These are phyloP conservation scores for Thermothelomyces thermophilus DNA, from an alignment of 2,329 filamentous ascomycete genomes.

Conservation along the genomic window DNA sequence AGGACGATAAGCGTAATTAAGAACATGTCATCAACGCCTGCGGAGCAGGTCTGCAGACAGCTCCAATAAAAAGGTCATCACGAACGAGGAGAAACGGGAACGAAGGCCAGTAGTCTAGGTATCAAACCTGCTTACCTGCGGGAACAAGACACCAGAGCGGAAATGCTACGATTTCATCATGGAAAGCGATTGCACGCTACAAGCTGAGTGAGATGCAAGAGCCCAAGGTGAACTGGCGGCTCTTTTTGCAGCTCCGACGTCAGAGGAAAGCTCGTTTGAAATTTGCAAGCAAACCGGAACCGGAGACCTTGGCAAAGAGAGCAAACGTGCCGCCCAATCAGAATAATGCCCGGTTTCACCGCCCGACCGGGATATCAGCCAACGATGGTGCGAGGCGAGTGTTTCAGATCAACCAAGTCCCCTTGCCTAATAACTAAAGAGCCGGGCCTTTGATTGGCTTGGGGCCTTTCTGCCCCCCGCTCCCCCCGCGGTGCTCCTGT, in stretches of 20 bases:
- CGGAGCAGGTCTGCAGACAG: slow-evolving; percentile 52
- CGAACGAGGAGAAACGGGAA: slow-evolving; percentile 1
- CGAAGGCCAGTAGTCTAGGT: neutral
- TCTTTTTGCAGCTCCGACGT: neutral
- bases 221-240: neutral
- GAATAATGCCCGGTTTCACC: slow-evolving; percentile 1
- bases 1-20: slow-evolving; percentile 33
- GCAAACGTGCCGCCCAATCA: neutral
- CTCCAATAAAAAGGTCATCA: slow-evolving; percentile 65
- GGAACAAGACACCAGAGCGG: slow-evolving; percentile 8
- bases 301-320: neutral
- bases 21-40: slow-evolving; percentile 44
- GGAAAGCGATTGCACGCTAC: neutral
- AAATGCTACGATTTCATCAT: slow-evolving; percentile 10
- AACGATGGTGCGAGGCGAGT: neutral
- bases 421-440: too few relatives aligned
- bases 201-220: neutral
- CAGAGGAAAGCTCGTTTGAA: neutral
- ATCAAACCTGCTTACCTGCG: slow-evolving; percentile 17
- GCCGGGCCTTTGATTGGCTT: too few relatives aligned
- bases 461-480: too few relatives aligned
- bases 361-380: neutral
- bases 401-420: neutral
- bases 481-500: too few relatives aligned
- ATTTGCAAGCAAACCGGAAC: neutral